Percentiles rank a stretch among this genome's conserved stretches.
Evolutionary conservation across 2,329 filamentous ascomycete genomes (phyloP).

Genomic region (Mariannaea elegans): DNA sequence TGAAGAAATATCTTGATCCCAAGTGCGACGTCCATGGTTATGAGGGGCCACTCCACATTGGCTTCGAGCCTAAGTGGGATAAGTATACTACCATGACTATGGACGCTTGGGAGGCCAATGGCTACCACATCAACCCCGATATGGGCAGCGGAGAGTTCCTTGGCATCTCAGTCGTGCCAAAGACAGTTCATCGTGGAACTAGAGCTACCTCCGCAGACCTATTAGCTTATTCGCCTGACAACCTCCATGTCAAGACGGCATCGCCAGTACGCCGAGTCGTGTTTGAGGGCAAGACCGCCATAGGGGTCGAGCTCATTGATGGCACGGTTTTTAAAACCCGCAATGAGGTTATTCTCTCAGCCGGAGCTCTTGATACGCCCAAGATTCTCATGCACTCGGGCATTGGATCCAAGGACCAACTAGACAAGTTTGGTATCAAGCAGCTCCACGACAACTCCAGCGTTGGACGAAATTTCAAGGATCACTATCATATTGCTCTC

Average conservation of each 20-base stretch:
- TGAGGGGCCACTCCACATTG: slow-evolving; percentile 23
- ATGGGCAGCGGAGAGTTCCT: slow-evolving; percentile 24
- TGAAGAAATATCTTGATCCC: slow-evolving; percentile 25
- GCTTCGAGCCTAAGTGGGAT: slow-evolving; percentile 27
- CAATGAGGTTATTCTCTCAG: slow-evolving; percentile 27
- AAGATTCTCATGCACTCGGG: slow-evolving; percentile 31
- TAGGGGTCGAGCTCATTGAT: slow-evolving; percentile 21
- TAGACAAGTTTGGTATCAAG: slow-evolving; percentile 6
- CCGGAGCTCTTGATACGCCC: slow-evolving; percentile 28
- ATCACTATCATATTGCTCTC: slow-evolving; percentile 28
- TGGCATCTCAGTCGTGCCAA: slow-evolving; percentile 21
- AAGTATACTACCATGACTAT: slow-evolving; percentile 20
- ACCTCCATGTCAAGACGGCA: slow-evolving; percentile 22
- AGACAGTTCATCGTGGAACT: slow-evolving; percentile 24
- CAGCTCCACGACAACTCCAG: slow-evolving; percentile 13
- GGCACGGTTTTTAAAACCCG: slow-evolving; percentile 12
- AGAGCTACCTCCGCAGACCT: slow-evolving; percentile 23
- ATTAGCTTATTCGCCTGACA: slow-evolving; percentile 9
- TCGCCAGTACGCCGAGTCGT: slow-evolving; percentile 19
- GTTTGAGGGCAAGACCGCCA: slow-evolving; percentile 13
- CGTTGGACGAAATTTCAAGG: slow-evolving; percentile 24
- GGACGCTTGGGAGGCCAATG: slow-evolving; percentile 23
- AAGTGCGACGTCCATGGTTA: slow-evolving; percentile 19
- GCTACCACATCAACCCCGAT: slow-evolving; percentile 24
- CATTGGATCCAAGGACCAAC: slow-evolving; percentile 17